Conservation (phyloP, 768 basidiomycete species). For the Vishniacozyma victoriae region DNA sequence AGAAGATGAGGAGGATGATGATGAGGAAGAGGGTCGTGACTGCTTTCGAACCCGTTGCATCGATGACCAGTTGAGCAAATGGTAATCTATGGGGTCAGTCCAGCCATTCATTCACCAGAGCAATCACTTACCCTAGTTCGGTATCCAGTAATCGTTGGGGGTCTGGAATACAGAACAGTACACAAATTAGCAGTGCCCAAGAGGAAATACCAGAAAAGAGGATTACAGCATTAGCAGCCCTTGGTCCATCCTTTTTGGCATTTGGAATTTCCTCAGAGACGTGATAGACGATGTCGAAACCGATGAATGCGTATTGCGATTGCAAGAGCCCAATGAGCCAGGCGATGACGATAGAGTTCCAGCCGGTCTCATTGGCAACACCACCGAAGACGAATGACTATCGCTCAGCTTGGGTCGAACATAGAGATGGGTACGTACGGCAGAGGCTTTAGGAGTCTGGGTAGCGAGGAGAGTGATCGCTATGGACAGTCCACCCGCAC, state of each 20-base stretch:
- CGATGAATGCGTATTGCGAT: conserved; percentile 16
- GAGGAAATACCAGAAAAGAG: conserved; percentile 14
- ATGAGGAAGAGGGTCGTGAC: conserved; percentile 18
- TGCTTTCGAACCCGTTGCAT: conserved; percentile 16
- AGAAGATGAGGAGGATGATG: conserved; percentile 11
- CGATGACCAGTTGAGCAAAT: conserved; percentile 18
- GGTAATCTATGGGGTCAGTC: conserved; percentile 8
- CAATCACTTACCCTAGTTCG: conserved; percentile 6
- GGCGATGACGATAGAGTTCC: conserved; percentile 23
- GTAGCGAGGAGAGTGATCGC: conserved; percentile 15
- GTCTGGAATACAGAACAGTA: conserved; percentile 25
- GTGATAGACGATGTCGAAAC: conserved; percentile 28
- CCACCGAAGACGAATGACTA: conserved; percentile 23
- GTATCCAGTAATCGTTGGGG: conserved; percentile 14
- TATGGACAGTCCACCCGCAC: conserved; percentile 14
- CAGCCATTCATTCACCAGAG: neutral
- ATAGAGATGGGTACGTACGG: neutral
- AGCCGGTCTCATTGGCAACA: conserved; percentile 23
- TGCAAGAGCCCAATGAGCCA: conserved; percentile 25
- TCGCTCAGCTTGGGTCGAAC: neutral
- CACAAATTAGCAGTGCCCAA: conserved; percentile 20
- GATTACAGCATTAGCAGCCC: conserved; percentile 15
- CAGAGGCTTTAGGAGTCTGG: conserved; percentile 13
- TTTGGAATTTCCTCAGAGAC: conserved; percentile 26
- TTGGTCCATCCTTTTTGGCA: conserved; percentile 18